Evolutionary conservation across 1,284 basidiomycete species (phyloP).

Genomic region (Violaceomyces palustris): DNA sequence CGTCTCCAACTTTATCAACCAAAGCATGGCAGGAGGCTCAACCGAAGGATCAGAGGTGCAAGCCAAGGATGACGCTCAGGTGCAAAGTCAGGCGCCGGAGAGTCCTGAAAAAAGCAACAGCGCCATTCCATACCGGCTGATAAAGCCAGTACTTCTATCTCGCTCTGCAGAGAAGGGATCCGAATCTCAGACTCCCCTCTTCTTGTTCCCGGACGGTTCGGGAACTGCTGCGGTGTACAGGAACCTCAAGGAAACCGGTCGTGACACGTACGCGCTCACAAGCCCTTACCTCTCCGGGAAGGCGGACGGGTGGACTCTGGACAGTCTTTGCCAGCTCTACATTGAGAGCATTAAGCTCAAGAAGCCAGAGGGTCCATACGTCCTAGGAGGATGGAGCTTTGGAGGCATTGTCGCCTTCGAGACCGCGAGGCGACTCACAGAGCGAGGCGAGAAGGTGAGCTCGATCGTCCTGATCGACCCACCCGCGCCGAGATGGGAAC

Average conservation of each 20-base stretch:
- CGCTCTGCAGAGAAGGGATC: too few relatives aligned
- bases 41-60: too few relatives aligned
- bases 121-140: too few relatives aligned
- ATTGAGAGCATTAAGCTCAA: slow-evolving; percentile 53
- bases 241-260: slow-evolving; percentile 11
- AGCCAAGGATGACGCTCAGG: too few relatives aligned
- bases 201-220: slow-evolving; percentile 28
- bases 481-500: slow-evolving; percentile 12
- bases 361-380: slow-evolving; percentile 56
- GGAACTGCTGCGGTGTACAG: slow-evolving; percentile 28
- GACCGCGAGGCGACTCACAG: slow-evolving; percentile 54
- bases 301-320: slow-evolving; percentile 35
- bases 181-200: slow-evolving; percentile 20
- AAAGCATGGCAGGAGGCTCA: too few relatives aligned
- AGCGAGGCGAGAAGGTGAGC: slow-evolving; percentile 6
- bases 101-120: too few relatives aligned
- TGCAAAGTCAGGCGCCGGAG: too few relatives aligned
- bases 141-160: too few relatives aligned
- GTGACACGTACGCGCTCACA: slow-evolving; percentile 24
- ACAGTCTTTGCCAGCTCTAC: slow-evolving; percentile 57
- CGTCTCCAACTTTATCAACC: slow-evolving; percentile 8
- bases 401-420: slow-evolving; percentile 59
- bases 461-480: slow-evolving; percentile 18
- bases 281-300: slow-evolving; percentile 22
- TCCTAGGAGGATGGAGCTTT: slow-evolving; percentile 58